Evolutionary conservation across 2,329 filamentous ascomycete genomes (phyloP).

Genomic region (Leptoxyphium fumago): DNA sequence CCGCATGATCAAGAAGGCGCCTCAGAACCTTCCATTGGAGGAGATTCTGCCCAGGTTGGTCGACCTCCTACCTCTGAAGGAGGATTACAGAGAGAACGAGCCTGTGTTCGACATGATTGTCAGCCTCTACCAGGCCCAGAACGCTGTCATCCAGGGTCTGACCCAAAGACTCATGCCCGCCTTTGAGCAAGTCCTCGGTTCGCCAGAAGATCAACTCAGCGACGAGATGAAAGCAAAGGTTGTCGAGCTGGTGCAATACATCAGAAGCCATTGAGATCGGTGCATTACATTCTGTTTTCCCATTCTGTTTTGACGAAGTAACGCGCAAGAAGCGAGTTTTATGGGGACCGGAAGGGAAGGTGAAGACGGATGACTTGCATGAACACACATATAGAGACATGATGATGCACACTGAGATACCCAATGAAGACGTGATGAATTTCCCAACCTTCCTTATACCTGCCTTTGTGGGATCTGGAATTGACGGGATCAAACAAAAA

Average conservation of each 20-base stretch:
- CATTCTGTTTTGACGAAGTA: too few relatives aligned
- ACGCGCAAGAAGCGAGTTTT: too few relatives aligned
- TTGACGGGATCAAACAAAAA: too few relatives aligned
- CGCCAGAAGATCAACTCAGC: slow-evolving; percentile 62
- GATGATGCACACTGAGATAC: too few relatives aligned
- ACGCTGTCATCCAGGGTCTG: slow-evolving; percentile 53
- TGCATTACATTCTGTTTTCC: too few relatives aligned
- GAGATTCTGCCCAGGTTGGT: slow-evolving; percentile 73
- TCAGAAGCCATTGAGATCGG: slow-evolving; percentile 20
- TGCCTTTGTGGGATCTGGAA: too few relatives aligned
- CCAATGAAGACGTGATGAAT: too few relatives aligned
- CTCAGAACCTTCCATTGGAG: slow-evolving; percentile 63
- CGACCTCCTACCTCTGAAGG: slow-evolving; percentile 67
- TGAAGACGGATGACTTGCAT: too few relatives aligned
- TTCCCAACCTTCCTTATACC: too few relatives aligned
- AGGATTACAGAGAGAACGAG: slow-evolving; percentile 94
- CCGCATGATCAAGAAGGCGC: slow-evolving; percentile 82
- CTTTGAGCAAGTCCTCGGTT: slow-evolving; percentile 57
- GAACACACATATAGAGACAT: too few relatives aligned
- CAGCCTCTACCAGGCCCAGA: slow-evolving; percentile 60
- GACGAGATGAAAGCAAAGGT: slow-evolving; percentile 54
- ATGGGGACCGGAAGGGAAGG: too few relatives aligned
- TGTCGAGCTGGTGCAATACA: slow-evolving; percentile 44
- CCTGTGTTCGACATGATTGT: slow-evolving; percentile 84
- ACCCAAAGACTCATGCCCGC: slow-evolving; percentile 55